These are phyloP conservation scores for Moelleriella libera DNA, from an alignment of 2,329 filamentous ascomycete species.

Conservation along the genomic window DNA sequence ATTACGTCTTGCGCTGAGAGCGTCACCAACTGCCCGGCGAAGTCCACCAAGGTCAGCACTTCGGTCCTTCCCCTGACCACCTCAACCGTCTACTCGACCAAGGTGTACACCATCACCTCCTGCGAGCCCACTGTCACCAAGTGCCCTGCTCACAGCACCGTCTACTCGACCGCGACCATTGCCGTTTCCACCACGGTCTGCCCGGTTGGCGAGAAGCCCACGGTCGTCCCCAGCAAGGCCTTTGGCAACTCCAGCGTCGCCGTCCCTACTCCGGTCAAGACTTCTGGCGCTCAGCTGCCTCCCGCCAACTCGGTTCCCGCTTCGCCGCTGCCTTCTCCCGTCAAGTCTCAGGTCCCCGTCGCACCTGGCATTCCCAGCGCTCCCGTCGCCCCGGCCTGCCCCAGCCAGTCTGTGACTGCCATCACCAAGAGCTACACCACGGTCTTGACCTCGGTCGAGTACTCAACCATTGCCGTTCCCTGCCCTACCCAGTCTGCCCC, in stretches of 20 bases:
- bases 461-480: slow-evolving; percentile 30
- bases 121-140: slow-evolving; percentile 46
- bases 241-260: slow-evolving; percentile 9
- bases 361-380: background rate
- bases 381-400: slow-evolving; percentile 9
- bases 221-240: slow-evolving; percentile 6
- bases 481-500: slow-evolving; percentile 20
- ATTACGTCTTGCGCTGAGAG: slow-evolving; percentile 44
- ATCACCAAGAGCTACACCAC: slow-evolving; percentile 43
- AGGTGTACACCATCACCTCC: slow-evolving; percentile 46
- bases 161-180: slow-evolving; percentile 20
- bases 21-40: slow-evolving; percentile 46
- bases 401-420: slow-evolving; percentile 29
- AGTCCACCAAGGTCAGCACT: slow-evolving; percentile 22
- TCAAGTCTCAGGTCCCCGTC: background rate
- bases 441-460: slow-evolving; percentile 39
- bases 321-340: too few relatives aligned
- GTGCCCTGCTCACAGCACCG: slow-evolving; percentile 36
- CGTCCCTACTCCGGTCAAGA: background rate
- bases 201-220: slow-evolving; percentile 14
- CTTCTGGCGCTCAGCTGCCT: slow-evolving; percentile 7
- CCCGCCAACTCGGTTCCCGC: background rate
- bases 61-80: slow-evolving; percentile 29
- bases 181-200: slow-evolving; percentile 25
- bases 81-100: slow-evolving; percentile 41